Evolutionary conservation across 257 asterid genomes (phyloP).

Genomic region (Orobanche coerulescens): DNA sequence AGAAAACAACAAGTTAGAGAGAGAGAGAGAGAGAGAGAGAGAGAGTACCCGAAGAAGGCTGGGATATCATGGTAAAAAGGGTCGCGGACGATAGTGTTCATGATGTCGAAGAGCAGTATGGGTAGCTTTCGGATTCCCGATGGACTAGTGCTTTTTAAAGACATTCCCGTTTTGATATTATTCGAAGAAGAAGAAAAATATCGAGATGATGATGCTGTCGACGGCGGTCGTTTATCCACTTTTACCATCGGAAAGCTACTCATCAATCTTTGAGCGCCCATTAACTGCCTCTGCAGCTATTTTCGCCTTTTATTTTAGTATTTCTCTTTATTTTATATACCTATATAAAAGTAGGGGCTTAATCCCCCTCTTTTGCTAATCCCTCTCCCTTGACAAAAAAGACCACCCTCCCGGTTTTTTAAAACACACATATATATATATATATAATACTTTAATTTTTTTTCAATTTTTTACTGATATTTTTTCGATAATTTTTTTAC

Average conservation of each 20-base stretch:
- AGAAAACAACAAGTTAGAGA: background rate
- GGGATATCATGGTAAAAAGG: conserved; percentile 85
- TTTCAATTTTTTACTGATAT: no score
- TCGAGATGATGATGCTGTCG: background rate
- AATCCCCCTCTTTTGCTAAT: no score
- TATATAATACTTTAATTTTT: no score
- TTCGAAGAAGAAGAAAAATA: background rate
- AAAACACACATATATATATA: no score
- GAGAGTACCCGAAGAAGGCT: conserved; percentile 61
- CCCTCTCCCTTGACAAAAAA: no score
- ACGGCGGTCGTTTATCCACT: background rate
- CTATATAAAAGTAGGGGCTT: no score
- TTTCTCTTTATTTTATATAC: no score
- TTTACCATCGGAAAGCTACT: background rate
- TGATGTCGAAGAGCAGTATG: conserved; percentile 72
- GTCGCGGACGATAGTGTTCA: conserved; percentile 86
- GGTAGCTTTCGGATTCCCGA: conserved; percentile 45
- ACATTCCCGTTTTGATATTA: background rate
- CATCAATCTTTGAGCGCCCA: background rate
- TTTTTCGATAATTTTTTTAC: no score
- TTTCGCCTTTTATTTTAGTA: background rate
- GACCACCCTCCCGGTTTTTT: no score
- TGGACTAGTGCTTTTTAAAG: background rate
- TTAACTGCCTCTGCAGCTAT: background rate
- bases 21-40: background rate